phyloP scores from a whole-genome alignment of 2,329 filamentous ascomycete genomes.

The Plectosphaerella plurivora region DNA sequence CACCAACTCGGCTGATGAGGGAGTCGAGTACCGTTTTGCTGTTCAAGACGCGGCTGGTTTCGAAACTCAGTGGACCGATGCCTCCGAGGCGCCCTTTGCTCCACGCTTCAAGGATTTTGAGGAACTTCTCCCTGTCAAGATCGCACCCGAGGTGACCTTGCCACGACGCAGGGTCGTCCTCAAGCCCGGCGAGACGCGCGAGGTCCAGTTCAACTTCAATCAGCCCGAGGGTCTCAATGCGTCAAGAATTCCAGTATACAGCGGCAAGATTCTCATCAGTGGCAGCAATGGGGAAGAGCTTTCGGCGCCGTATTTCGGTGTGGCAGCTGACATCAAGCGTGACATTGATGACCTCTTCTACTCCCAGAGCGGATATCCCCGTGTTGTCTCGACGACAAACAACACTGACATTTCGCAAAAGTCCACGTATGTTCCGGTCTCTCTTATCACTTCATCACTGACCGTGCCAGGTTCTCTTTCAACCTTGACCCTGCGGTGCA shows the following conservation, averaged over 20 bases:
- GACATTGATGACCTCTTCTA: slow-evolving; percentile 6
- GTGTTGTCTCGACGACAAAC: slow-evolving; percentile 2
- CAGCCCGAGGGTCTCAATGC: slow-evolving; percentile 15
- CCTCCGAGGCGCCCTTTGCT: not conserved
- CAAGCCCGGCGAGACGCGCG: slow-evolving; percentile 2
- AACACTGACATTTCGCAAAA: not conserved
- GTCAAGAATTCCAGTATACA: slow-evolving; percentile 24
- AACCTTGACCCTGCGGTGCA: slow-evolving; percentile 15
- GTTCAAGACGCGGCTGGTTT: slow-evolving; percentile 27
- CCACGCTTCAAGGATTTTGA: slow-evolving; percentile 5
- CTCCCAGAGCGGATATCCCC: slow-evolving; percentile 5
- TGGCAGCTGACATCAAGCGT: slow-evolving; percentile 9
- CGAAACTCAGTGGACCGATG: slow-evolving; percentile 16
- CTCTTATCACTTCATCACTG: slow-evolving; percentile 5
- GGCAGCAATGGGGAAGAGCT: slow-evolving; percentile 25
- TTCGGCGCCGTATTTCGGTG: slow-evolving; percentile 25
- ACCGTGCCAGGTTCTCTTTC: slow-evolving; percentile 12
- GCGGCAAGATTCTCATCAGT: slow-evolving; percentile 26
- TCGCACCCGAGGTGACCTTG: slow-evolving; percentile 2
- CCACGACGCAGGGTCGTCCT: not conserved
- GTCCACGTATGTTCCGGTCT: slow-evolving; percentile 1
- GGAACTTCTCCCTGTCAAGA: slow-evolving; percentile 1
- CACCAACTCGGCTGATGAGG: slow-evolving; percentile 27
- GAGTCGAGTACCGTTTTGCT: slow-evolving; percentile 24
- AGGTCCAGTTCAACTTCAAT: slow-evolving; percentile 7